These are phyloP conservation scores for Leccinum uliginosum DNA, from an alignment of 768 basidiomycete genomes.

Conservation along the genomic window DNA sequence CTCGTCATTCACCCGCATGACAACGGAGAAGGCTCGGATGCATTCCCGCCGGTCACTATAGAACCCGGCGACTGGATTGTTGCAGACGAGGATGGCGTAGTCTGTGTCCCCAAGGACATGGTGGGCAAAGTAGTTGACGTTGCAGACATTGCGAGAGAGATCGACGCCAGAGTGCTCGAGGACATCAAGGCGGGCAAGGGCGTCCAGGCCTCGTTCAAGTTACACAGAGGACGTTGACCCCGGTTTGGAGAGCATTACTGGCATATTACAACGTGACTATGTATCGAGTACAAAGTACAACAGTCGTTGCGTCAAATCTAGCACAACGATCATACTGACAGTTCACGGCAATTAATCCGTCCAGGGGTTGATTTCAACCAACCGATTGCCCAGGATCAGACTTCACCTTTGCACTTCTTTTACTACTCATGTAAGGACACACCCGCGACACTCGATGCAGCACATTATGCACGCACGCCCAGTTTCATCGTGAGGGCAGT, in stretches of 20 bases:
- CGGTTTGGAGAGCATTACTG: not conserved
- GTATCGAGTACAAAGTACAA: conserved; percentile 21
- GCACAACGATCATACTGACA: conserved; percentile 17
- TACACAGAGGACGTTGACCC: conserved; percentile 54
- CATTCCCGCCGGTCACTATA: conserved; percentile 54
- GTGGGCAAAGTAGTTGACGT: conserved; percentile 52
- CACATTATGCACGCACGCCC: conserved; percentile 33
- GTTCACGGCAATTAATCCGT: not conserved
- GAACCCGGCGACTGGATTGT: conserved; percentile 77
- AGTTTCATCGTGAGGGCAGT: conserved; percentile 44
- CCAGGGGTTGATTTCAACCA: conserved; percentile 5
- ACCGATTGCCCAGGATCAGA: conserved; percentile 1
- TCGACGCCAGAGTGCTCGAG: conserved; percentile 67
- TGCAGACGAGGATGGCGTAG: conserved; percentile 88
- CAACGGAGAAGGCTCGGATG: conserved; percentile 28
- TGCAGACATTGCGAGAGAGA: conserved; percentile 53
- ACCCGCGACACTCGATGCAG: conserved; percentile 3
- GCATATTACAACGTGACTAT: conserved; percentile 17
- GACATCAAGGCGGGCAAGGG: conserved; percentile 76
- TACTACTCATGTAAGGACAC: not conserved
- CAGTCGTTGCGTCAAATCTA: conserved; percentile 15
- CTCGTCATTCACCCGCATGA: conserved; percentile 41
- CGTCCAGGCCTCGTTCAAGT: conserved; percentile 72
- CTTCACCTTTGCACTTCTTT: not conserved
- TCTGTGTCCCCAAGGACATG: conserved; percentile 62